A percentile compares a stretch with the other conserved stretches of the same genome.
phyloP scores from a whole-genome alignment of 1,284 basidiomycete genomes.

The Melampsora medusae region DNA sequence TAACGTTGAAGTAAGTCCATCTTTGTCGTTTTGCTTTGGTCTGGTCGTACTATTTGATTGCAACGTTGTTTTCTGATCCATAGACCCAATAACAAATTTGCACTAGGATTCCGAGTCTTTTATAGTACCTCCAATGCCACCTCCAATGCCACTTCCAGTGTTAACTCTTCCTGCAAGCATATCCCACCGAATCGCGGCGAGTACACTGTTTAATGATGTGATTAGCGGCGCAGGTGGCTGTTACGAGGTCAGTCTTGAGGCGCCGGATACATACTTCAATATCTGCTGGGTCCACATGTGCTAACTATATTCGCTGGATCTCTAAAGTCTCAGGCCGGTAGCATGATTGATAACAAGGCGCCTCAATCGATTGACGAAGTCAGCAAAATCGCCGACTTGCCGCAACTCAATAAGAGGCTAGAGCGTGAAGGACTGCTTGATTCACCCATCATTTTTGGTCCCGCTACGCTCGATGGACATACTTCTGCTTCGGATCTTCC shows the following conservation, averaged over 20 bases:
- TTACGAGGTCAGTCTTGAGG: no score
- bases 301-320: background rate
- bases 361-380: background rate
- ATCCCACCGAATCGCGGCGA: background rate
- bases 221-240: background rate
- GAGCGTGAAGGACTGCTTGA: slow-evolving; percentile 27
- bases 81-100: background rate
- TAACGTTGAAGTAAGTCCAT: slow-evolving; percentile 9
- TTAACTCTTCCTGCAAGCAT: slow-evolving; percentile 7
- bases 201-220: slow-evolving; percentile 5
- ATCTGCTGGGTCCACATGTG: no score
- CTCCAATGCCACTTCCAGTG: slow-evolving; percentile 10
- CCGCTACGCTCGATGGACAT: slow-evolving; percentile 9
- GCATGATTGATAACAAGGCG: background rate
- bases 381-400: background rate
- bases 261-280: no score
- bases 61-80: background rate
- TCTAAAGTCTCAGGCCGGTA: slow-evolving; percentile 13
- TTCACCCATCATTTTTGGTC: slow-evolving; percentile 32
- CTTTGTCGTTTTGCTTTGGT: background rate
- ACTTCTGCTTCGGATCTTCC: background rate
- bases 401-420: slow-evolving; percentile 24
- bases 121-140: background rate
- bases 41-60: background rate
- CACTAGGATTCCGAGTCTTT: background rate